These are phyloP conservation scores for Hevea brasiliensis DNA, from an alignment of 345 rosid genomes.

Conservation along the genomic window DNA sequence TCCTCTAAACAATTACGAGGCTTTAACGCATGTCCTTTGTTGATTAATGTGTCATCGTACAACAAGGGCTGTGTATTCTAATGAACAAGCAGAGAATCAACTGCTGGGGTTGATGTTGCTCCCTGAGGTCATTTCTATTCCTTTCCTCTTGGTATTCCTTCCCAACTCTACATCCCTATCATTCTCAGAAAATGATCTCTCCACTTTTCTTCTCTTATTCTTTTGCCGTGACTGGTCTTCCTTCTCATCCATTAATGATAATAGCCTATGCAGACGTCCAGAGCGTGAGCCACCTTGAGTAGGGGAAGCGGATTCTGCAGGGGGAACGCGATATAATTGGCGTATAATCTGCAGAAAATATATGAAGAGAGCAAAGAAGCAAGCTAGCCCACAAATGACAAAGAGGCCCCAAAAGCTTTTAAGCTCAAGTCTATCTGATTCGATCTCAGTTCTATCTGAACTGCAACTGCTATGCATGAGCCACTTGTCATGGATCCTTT, in stretches of 20 bases:
- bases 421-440: constrained; percentile 71
- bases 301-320: constrained; percentile 29
- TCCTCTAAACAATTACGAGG: not conserved
- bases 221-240: constrained; percentile 41
- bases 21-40: not conserved
- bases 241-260: constrained; percentile 81
- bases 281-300: constrained; percentile 34
- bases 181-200: constrained; percentile 33
- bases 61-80: not conserved
- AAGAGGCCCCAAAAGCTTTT: constrained; percentile 89
- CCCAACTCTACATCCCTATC: constrained; percentile 29
- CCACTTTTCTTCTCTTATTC: constrained; percentile 53
- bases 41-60: no score
- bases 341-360: constrained; percentile 57
- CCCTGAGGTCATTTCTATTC: constrained; percentile 18
- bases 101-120: not conserved
- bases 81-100: not conserved
- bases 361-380: constrained; percentile 63
- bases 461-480: constrained; percentile 60
- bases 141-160: constrained; percentile 21
- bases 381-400: constrained; percentile 74
- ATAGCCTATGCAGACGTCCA: constrained; percentile 51
- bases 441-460: constrained; percentile 61
- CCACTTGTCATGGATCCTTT: constrained; percentile 97
- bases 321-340: constrained; percentile 26